Percentiles rank a stretch among this genome's conserved stretches.
Evolutionary conservation across 306 rosid genomes (phyloP).

Genomic region (Dalbergia oliveri): DNA sequence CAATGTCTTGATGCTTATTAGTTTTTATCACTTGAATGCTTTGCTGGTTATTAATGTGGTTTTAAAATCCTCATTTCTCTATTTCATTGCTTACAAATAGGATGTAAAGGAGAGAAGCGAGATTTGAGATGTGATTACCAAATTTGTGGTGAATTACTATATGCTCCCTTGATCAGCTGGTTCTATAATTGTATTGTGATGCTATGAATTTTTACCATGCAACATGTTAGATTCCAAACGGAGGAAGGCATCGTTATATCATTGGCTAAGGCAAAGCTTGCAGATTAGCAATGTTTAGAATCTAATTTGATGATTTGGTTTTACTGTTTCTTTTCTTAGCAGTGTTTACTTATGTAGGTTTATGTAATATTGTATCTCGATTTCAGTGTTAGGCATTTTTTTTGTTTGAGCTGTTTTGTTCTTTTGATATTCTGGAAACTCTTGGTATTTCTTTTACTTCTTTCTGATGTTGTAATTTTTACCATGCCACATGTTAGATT

Average conservation of each 20-base stretch:
- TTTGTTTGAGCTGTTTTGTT: too few species aligned
- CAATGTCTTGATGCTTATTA: background rate
- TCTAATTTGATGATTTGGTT: too few species aligned
- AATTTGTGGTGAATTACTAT: background rate
- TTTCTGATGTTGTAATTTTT: background rate
- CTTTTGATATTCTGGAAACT: too few species aligned
- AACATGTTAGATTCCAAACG: background rate
- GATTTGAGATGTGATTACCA: background rate
- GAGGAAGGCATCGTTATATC: too few species aligned
- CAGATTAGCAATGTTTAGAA: too few species aligned
- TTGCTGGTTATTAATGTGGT: conserved; percentile 1
- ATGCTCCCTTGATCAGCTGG: background rate
- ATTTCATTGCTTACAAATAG: background rate
- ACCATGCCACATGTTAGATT: background rate
- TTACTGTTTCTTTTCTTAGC: too few species aligned
- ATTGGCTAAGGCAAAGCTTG: too few species aligned
- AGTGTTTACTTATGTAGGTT: too few species aligned
- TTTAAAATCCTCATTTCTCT: conserved; percentile 10
- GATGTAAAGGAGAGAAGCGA: background rate
- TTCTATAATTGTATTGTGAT: background rate
- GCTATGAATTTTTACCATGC: background rate
- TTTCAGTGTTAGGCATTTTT: too few species aligned
- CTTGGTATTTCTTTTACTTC: too few species aligned
- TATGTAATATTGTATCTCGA: too few species aligned
- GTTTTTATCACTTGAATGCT: background rate